Evolutionary conservation across 2,329 filamentous ascomycete species (phyloP), one percentile per base, ranked within the genome.

Genomic region (Sarocladium kiliense): DNA sequence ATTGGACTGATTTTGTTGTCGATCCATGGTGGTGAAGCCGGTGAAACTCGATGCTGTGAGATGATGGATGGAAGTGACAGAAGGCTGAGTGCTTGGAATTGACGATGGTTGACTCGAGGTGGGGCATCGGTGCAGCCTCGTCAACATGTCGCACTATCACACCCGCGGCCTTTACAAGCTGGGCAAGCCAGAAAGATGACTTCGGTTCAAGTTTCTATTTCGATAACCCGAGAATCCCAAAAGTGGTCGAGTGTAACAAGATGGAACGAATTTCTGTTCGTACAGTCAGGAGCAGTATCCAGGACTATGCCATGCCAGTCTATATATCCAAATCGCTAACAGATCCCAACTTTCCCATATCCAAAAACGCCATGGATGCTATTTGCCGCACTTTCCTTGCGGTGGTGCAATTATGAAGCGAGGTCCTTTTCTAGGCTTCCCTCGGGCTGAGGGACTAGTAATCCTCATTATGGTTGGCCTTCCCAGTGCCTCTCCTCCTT

Each of bases 401-500:
- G 18, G 36, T 39, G 9, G 5, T 19, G n/a, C n/a, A n/a, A n/a
- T n/a, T n/a, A n/a, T n/a, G n/a, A n/a, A n/a, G n/a, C n/a, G n/a
- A n/a, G n/a, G n/a, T n/a, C n/a, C n/a, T n/a, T n/a, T n/a, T n/a
- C n/a, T n/a, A n/a, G n/a, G n/a, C n/a, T n/a, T n/a, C n/a, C n/a
- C n/a, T n/a, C n/a, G n/a, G n/a, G n/a, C n/a, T n/a, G n/a, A n/a
- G n/a, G n/a, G n/a, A n/a, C n/a, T n/a, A n/a, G 30, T 32, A 12
- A 9, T 25, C 26, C 18, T 23, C 19, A 7, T 57, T 11, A 58
- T 18, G 44, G 51, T 18, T 23, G 26, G 12, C 57, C 57, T 6
- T 47, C 16, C 57, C 57, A 58, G n/a, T 18, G 37, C 30, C 57
- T 45, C 14, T 59, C 55, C 45, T 59, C 57, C 23, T 44, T 42